Percentiles rank a stretch among this genome's conserved stretches.
phyloP scores from a whole-genome alignment of 805 yeast species.

The Alloascoidea africana region DNA sequence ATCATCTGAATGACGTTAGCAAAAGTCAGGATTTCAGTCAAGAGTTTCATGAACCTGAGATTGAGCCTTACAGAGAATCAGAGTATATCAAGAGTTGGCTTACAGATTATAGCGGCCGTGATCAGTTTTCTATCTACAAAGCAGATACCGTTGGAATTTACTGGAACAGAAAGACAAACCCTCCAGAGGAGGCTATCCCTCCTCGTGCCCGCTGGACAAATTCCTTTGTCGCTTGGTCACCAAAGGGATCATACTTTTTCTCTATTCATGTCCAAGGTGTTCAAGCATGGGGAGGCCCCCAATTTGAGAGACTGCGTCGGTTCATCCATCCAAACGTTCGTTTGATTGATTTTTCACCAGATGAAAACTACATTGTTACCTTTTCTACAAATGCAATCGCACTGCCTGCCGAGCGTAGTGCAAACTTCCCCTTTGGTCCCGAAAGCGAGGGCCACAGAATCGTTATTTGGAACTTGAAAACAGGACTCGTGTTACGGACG shows the following conservation, averaged over 20 bases:
- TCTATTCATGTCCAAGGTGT: conserved; percentile 91
- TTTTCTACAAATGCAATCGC: conserved; percentile 78
- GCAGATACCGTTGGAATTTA: conserved; percentile 70
- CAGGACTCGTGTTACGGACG: conserved; percentile 75
- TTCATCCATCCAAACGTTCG: conserved; percentile 83
- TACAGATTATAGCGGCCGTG: conserved; percentile 77
- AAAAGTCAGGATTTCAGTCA: conserved; percentile 48
- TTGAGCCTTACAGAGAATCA: conserved; percentile 58
- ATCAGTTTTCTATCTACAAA: conserved; percentile 71
- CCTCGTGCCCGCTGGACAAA: conserved; percentile 80
- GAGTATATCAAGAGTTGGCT: conserved; percentile 87
- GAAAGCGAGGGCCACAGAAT: conserved; percentile 87
- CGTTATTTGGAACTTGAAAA: conserved; percentile 80
- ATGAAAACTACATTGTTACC: conserved; percentile 80
- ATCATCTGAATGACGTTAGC: conserved; percentile 71
- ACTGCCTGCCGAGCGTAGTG: conserved; percentile 40
- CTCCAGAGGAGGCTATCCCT: conserved; percentile 65
- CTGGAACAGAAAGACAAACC: conserved; percentile 66
- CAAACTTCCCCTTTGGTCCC: conserved; percentile 67
- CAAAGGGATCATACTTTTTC: conserved; percentile 78
- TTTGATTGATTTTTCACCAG: conserved; percentile 83
- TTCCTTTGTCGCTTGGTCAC: conserved; percentile 79
- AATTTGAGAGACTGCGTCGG: conserved; percentile 57
- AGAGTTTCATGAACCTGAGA: conserved; percentile 48
- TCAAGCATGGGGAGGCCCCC: conserved; percentile 89